Evolutionary conservation across 2,329 filamentous ascomycete species (phyloP), one percentile per base, ranked within the genome.

Genomic region (Amesomyces nigricolor): DNA sequence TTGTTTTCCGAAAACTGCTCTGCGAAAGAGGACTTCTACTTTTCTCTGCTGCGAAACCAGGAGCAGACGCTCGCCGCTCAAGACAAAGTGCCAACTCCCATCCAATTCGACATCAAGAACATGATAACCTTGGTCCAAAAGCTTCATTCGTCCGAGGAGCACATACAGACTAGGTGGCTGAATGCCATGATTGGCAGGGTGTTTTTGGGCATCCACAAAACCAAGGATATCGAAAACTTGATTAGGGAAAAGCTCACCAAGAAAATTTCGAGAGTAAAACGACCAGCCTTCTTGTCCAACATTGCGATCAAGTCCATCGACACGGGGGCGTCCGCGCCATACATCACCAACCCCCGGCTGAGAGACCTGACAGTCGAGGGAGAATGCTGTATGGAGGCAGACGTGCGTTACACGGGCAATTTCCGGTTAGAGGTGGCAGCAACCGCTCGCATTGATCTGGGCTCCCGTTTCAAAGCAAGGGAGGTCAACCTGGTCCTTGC

Each of bases 1-100:
- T 77, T 99, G 4, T 99, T 97, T 71, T 95, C 89, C 0, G 91
- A 97, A 62, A 96, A 95, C 66, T 89, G 89, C 68, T 96, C 91
- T 0, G 90, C 94, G 46, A 99, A 99, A 70, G 94, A 99, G 71
- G 94, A 99, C 68, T 97, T 99, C 72, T 99, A 99, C 70, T 92
- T 96, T 71, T 88, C 92, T 11, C 77, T 99, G 63, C 76, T 99
- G 39, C 85, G 86, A 64, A 95, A 91, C 61, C 88, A 95, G 67
- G 86, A 91, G 62, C 84, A 86, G 64, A 80, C 81, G 14, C 77
- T 82, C 55, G 77, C 78, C 39, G 73, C 75, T 2, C 75, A 76
- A 19, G 75, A 78, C 53, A 75, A 76, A 17, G 80, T 84, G 1
- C 90, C 91, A 0, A 78, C 78, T 51, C 87, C 88, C 9, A 81